Base-by-base conservation (phyloP, 2,329 filamentous ascomycete genomes). In the Aspergillus thermomutatus region DNA sequence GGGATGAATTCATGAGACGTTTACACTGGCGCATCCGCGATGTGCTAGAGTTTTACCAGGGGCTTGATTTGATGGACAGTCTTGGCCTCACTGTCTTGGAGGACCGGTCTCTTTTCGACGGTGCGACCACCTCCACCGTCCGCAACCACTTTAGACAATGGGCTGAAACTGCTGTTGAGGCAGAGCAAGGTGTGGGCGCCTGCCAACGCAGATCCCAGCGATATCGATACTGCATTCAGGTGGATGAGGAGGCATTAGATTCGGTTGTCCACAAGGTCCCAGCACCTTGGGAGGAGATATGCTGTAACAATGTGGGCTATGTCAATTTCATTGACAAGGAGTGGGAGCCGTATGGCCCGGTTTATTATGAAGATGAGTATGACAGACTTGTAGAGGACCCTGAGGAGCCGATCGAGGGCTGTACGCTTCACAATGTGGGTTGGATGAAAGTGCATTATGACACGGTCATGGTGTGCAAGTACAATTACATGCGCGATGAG, bases 381-480 rank as follows among this genome's bases (percentile, higher is more conserved):
- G n/a, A 43, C 3, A 43, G 8, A 5, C n/a, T 43, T 5, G 41
- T 37, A 21, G 23, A 55, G 5, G 14, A 3, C 1, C 31, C 37
- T 19, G 46, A 53, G 19, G 56, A 60, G 49, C 54, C 58, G 2
- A 27, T 62, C 19, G 60, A 64, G 34, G 58, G 58, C 11, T 62
- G 50, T 56, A 58, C 55, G 1, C 26, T 53, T 26, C 19, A 59
- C 5, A 27, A 60, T 45, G 60, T 64, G n/a, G 61, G 61, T 23
- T 62, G 60, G 61, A 64, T 62, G 60, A 64, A 58, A 8, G 47
- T 60, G 17, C 25, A 21, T 0, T 62, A 50, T 49, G 31, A 53
- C 43, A 27, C 19, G 19, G 56, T 48, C 11, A 17, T 56, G 56
- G 3, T 56, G 21, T 25, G 27, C 9, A 54, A 26, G 10, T 59